phyloP scores from a whole-genome alignment of 148 eudicot species.

The Amaranthus cruentus region DNA sequence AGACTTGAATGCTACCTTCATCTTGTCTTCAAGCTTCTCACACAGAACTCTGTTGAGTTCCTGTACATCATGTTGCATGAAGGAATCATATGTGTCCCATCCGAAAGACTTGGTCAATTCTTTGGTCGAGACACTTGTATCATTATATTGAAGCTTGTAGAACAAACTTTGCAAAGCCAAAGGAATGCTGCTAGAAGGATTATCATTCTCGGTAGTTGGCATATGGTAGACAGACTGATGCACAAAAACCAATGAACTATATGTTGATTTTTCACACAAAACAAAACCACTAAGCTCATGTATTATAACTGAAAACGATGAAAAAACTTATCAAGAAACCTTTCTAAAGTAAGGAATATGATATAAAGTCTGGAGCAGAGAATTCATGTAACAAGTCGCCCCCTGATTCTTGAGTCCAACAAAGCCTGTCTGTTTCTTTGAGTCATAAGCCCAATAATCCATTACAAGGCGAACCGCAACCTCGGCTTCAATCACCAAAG shows the following conservation, averaged over 20 bases:
- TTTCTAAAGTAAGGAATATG: slow-evolving; percentile 96
- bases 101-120: slow-evolving; percentile 97
- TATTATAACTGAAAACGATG: not conserved
- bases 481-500: slow-evolving; percentile 77
- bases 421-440: slow-evolving; percentile 93
- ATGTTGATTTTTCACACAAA: not conserved
- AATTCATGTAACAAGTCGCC: slow-evolving; percentile 98
- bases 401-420: slow-evolving; percentile 99
- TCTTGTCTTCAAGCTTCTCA: slow-evolving; percentile 96
- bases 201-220: slow-evolving; percentile 99
- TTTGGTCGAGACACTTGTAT: slow-evolving; percentile 90
- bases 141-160: slow-evolving; percentile 91
- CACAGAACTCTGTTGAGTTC: slow-evolving; percentile 88
- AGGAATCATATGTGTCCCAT: slow-evolving; percentile 98
- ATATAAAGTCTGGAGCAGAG: slow-evolving; percentile 83
- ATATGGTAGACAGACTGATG: slow-evolving; percentile 95
- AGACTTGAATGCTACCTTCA: slow-evolving; percentile 57
- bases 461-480: slow-evolving; percentile 76
- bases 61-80: slow-evolving; percentile 99
- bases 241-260: slow-evolving; percentile 12
- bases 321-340: slow-evolving; percentile 36
- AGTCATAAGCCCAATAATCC: slow-evolving; percentile 90
- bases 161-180: slow-evolving; percentile 94
- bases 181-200: slow-evolving; percentile 80
- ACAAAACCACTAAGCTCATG: not conserved